Conservation (phyloP, 257 asterid genomes). For the Nicotiana obtusifolia region DNA sequence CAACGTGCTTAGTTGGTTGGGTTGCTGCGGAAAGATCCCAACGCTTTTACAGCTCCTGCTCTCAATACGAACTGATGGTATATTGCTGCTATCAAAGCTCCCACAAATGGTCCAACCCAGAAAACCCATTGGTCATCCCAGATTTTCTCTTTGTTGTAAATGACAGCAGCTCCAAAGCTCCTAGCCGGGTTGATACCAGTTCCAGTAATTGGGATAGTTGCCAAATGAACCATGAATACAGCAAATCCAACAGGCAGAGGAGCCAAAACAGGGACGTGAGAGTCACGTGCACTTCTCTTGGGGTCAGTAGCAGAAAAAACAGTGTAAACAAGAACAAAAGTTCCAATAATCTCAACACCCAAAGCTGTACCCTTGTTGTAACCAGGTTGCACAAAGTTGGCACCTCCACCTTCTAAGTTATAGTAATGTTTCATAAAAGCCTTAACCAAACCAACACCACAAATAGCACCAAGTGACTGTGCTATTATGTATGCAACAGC, state of each 20-base stretch:
- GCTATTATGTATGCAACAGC: no score
- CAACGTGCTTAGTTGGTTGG: not conserved
- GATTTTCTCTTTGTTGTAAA: not conserved
- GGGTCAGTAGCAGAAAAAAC: no score
- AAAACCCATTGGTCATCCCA: conserved; percentile 11
- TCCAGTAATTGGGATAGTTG: conserved; percentile 3
- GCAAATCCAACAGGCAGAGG: conserved; percentile 9
- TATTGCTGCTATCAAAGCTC: not conserved
- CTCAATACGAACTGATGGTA: conserved; percentile 12
- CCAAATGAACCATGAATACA: conserved; percentile 10
- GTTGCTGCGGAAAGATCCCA: conserved; percentile 8
- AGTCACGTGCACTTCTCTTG: no score
- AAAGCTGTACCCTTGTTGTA: no score
- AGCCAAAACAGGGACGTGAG: not conserved
- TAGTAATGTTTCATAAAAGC: no score
- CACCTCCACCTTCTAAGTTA: no score
- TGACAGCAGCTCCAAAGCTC: conserved; percentile 7
- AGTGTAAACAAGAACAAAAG: no score
- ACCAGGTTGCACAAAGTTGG: no score
- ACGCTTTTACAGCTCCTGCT: conserved; percentile 11
- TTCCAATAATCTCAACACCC: no score
- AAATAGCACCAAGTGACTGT: no score
- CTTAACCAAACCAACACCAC: no score
- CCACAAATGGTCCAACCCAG: conserved; percentile 14
- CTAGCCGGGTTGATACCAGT: conserved; percentile 10